Evolutionary conservation across 1,284 basidiomycete species (phyloP).

Genomic region (Sutorius eximius): DNA sequence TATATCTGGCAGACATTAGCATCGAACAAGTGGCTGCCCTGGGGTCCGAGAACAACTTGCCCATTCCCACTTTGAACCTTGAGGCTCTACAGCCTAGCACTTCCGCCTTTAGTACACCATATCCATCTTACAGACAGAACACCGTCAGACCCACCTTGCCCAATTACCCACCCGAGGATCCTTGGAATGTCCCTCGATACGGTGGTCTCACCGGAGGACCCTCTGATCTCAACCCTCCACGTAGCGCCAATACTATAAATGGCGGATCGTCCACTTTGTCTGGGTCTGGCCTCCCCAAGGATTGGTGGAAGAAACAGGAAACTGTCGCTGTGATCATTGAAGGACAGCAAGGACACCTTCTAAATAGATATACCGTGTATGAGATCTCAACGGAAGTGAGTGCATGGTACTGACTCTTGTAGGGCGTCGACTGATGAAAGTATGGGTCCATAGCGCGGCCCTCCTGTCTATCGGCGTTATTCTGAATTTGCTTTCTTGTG

Average conservation of each 20-base stretch:
- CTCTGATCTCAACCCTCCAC: conserved; percentile 26
- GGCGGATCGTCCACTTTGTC: conserved; percentile 59
- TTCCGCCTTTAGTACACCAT: conserved; percentile 47
- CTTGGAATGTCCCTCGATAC: conserved; percentile 56
- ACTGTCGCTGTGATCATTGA: conserved; percentile 66
- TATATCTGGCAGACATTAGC: conserved; percentile 58
- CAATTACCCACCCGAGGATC: conserved; percentile 64
- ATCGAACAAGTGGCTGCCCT: conserved; percentile 79
- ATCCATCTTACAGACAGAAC: conserved; percentile 42
- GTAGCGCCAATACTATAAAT: conserved; percentile 40
- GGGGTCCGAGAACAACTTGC: conserved; percentile 67
- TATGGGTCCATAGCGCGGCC: conserved; percentile 47
- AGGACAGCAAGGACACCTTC: conserved; percentile 85
- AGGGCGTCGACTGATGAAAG: conserved; percentile 9
- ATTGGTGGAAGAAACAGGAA: conserved; percentile 87
- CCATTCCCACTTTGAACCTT: conserved; percentile 68
- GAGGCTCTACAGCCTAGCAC: conserved; percentile 51
- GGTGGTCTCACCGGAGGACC: conserved; percentile 8
- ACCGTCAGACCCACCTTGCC: conserved; percentile 40
- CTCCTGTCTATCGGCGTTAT: conserved; percentile 74
- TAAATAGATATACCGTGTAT: conserved; percentile 82
- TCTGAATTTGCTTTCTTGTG: conserved; percentile 90
- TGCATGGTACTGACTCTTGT: conserved; percentile 10
- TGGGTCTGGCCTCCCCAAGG: conserved; percentile 67
- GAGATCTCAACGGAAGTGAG: conserved; percentile 78